These are phyloP conservation scores for Poa pratensis DNA, from an alignment of 176 grass and related monocot species.

Conservation along the genomic window DNA sequence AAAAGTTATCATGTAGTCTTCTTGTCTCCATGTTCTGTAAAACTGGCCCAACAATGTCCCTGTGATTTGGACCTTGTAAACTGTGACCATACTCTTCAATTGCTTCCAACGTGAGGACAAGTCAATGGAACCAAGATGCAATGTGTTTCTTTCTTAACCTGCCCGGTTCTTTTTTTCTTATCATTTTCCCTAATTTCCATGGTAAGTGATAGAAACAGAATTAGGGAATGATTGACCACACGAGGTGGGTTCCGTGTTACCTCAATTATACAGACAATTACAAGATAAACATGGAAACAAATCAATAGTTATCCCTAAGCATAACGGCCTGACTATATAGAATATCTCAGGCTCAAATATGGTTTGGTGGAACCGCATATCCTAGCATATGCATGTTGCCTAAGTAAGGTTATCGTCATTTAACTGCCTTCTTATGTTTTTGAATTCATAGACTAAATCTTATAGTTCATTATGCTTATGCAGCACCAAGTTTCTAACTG, in stretches of 20 bases:
- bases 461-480: neutral
- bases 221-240: no score
- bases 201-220: no score
- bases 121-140: neutral
- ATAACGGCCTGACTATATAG: no score
- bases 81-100: neutral
- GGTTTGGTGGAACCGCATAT: no score
- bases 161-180: neutral
- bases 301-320: no score
- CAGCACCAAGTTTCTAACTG: neutral
- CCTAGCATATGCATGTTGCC: no score
- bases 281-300: no score
- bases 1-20: no score
- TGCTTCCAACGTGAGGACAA: neutral
- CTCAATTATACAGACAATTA: no score
- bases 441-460: neutral
- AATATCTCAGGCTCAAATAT: no score
- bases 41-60: neutral
- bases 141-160: neutral
- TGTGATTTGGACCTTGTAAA: neutral
- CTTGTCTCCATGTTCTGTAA: neutral
- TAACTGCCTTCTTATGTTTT: neutral
- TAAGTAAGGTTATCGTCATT: neutral
- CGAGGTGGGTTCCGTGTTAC: no score
- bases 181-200: neutral